These are phyloP conservation scores for Ceratocystis destructans DNA, from an alignment of 2,329 filamentous ascomycete genomes.

Conservation along the genomic window DNA sequence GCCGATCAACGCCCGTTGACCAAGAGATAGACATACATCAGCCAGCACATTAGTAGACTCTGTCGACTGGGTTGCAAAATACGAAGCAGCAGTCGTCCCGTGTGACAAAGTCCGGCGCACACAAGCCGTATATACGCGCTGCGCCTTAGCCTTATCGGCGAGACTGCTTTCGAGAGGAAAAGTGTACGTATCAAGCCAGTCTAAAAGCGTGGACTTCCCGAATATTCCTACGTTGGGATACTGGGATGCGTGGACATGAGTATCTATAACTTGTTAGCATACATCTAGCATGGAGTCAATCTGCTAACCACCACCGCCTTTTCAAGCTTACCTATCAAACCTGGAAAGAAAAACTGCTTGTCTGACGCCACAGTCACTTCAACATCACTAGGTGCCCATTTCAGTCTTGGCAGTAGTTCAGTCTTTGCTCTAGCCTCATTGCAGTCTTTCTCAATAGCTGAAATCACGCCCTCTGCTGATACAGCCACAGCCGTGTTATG, in stretches of 20 bases:
- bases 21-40: constrained; percentile 60
- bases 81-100: constrained; percentile 87
- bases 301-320: background rate
- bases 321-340: constrained; percentile 52
- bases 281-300: background rate
- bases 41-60: constrained; percentile 82
- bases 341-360: constrained; percentile 68
- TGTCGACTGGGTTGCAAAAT: constrained; percentile 84
- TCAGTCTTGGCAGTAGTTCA: constrained; percentile 30
- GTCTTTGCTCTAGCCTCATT: constrained; percentile 25
- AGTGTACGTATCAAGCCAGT: constrained; percentile 90
- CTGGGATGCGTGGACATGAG: constrained; percentile 88
- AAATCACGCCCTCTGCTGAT: constrained; percentile 37
- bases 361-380: constrained; percentile 27
- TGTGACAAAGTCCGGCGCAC: constrained; percentile 70
- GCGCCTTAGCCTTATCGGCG: constrained; percentile 46
- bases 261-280: constrained; percentile 46
- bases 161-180: constrained; percentile 83
- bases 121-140: constrained; percentile 60
- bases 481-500: constrained; percentile 39
- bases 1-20: constrained; percentile 83
- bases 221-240: constrained; percentile 92
- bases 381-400: constrained; percentile 33
- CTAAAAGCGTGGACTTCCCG: constrained; percentile 78
- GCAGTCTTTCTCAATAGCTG: constrained; percentile 31